phyloP scores from a whole-genome alignment of 345 rosid species.

The Lepidium didymum region DNA sequence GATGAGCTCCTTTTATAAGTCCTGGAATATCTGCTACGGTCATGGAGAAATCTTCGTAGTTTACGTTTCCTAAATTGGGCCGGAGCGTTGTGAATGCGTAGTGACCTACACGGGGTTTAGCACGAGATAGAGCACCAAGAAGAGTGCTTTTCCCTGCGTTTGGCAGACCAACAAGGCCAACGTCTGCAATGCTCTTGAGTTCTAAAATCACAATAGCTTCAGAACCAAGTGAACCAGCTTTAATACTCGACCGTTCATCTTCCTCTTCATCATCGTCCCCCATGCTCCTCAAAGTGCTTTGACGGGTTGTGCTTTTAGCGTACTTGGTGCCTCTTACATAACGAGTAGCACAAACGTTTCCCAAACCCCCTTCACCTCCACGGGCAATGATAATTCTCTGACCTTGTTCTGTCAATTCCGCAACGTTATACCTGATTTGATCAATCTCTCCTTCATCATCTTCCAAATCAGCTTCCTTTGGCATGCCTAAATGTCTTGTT shows the following conservation, averaged over 20 bases:
- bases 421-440: slow-evolving; percentile 46
- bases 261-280: slow-evolving; percentile 25
- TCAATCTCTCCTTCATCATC: slow-evolving; percentile 31
- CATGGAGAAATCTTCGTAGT: slow-evolving; percentile 68
- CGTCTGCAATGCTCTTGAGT: slow-evolving; percentile 93
- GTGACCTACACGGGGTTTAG: slow-evolving; percentile 76
- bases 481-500: not conserved
- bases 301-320: slow-evolving; percentile 4
- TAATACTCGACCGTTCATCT: slow-evolving; percentile 31
- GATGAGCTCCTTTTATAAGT: slow-evolving; percentile 83
- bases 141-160: slow-evolving; percentile 96
- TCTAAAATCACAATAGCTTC: slow-evolving; percentile 63
- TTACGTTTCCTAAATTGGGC: slow-evolving; percentile 81
- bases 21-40: slow-evolving; percentile 97
- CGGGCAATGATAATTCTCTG: slow-evolving; percentile 60
- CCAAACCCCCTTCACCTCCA: slow-evolving; percentile 90
- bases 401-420: slow-evolving; percentile 64
- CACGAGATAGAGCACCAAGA: slow-evolving; percentile 77
- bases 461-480: slow-evolving; percentile 21
- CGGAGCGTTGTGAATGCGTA: slow-evolving; percentile 86
- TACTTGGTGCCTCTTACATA: slow-evolving; percentile 34
- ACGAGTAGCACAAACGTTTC: slow-evolving; percentile 45
- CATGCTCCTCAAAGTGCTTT: not conserved
- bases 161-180: slow-evolving; percentile 97
- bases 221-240: slow-evolving; percentile 56